Conservation (phyloP, 1,284 basidiomycete species). For the Fomitopsis pinicola region DNA sequence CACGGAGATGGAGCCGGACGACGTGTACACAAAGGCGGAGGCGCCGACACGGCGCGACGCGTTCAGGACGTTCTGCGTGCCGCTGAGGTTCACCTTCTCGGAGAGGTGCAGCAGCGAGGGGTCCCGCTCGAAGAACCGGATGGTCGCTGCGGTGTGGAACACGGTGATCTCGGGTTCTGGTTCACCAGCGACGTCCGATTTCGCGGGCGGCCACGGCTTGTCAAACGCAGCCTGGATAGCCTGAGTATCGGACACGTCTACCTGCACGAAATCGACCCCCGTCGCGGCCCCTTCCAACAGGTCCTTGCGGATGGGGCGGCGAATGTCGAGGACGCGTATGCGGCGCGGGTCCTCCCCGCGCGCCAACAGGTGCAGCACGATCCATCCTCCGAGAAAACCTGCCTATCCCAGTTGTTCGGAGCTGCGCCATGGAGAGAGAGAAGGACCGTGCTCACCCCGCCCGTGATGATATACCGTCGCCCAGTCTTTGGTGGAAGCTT, state of each 20-base stretch:
- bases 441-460: conserved; percentile 37
- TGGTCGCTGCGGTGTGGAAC: conserved; percentile 71
- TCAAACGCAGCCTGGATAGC: conserved; percentile 57
- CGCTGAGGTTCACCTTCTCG: conserved; percentile 55
- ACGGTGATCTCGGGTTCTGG: conserved; percentile 47
- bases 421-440: neutral
- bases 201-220: conserved; percentile 50
- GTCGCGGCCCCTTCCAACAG: conserved; percentile 42
- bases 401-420: conserved; percentile 36
- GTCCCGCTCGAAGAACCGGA: conserved; percentile 70
- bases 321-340: conserved; percentile 68
- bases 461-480: conserved; percentile 51
- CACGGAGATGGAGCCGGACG: conserved; percentile 54
- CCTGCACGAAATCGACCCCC: conserved; percentile 51
- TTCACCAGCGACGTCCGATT: conserved; percentile 9
- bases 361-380: conserved; percentile 58
- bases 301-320: conserved; percentile 49
- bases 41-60: conserved; percentile 42
- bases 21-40: conserved; percentile 55
- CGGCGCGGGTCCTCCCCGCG: conserved; percentile 63
- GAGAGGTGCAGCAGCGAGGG: conserved; percentile 47
- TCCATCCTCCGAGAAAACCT: conserved; percentile 74
- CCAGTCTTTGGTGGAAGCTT: conserved; percentile 50
- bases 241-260: conserved; percentile 50
- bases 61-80: conserved; percentile 59